phyloP scores from a whole-genome alignment of 2,329 filamentous ascomycete genomes.

The Neopestalotiopsis rosae region DNA sequence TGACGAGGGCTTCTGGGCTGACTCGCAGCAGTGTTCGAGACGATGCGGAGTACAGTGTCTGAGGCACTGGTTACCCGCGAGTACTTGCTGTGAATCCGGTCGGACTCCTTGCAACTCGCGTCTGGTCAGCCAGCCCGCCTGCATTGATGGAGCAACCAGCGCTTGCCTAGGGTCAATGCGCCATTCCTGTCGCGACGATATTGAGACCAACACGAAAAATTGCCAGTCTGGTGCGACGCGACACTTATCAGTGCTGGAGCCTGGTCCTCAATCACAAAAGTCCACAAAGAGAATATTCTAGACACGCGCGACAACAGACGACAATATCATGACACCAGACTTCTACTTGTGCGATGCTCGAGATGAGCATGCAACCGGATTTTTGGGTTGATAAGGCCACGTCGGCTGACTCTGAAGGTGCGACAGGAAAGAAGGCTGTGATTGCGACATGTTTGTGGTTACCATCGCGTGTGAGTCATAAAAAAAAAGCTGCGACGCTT shows the following conservation, averaged over 20 bases:
- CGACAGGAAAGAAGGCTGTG: slow-evolving; percentile 14
- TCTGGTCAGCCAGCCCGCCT: slow-evolving; percentile 35
- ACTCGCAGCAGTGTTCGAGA: neutral
- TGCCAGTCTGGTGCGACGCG: slow-evolving; percentile 13
- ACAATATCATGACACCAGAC: neutral
- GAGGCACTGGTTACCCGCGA: slow-evolving; percentile 30
- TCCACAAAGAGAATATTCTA: neutral
- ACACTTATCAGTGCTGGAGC: neutral
- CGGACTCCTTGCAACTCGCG: slow-evolving; percentile 32
- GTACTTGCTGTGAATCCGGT: slow-evolving; percentile 28
- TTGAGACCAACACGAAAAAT: slow-evolving; percentile 21
- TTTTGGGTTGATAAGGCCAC: slow-evolving; percentile 8
- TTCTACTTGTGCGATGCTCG: neutral
- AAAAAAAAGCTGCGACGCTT: slow-evolving; percentile 1
- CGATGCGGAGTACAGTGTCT: slow-evolving; percentile 26
- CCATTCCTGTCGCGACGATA: slow-evolving; percentile 25
- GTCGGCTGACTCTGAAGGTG: neutral
- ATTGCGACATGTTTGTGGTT: slow-evolving; percentile 9
- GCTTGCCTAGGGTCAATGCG: slow-evolving; percentile 28
- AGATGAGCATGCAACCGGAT: neutral
- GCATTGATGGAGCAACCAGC: slow-evolving; percentile 32
- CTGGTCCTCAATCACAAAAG: slow-evolving; percentile 5
- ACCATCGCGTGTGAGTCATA: slow-evolving; percentile 16
- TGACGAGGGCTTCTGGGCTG: neutral
- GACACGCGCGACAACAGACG: neutral